Evolutionary conservation across 768 basidiomycete genomes (phyloP).

Genomic region (Lepiota brunneoincarnata): DNA sequence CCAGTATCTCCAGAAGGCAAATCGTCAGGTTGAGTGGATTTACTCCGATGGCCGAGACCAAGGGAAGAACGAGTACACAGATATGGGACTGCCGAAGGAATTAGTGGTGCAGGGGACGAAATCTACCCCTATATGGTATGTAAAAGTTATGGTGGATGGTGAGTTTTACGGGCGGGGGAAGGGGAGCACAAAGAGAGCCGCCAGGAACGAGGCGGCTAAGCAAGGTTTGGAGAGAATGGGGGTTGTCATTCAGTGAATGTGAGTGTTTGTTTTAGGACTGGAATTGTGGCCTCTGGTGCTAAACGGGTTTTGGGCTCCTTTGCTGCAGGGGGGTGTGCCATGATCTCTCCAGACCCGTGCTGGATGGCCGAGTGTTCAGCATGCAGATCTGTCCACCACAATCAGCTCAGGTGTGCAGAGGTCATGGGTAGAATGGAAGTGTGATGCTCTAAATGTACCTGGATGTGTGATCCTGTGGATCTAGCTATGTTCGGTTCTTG

Average conservation of each 20-base stretch:
- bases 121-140: slow-evolving; percentile 78
- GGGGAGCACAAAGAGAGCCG: slow-evolving; percentile 76
- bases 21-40: slow-evolving; percentile 65
- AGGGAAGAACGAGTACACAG: slow-evolving; percentile 18
- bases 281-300: background rate
- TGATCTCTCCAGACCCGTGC: slow-evolving; percentile 12
- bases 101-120: slow-evolving; percentile 40
- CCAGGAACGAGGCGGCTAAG: slow-evolving; percentile 81
- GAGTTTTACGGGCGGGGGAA: slow-evolving; percentile 57
- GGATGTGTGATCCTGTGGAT: background rate
- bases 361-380: slow-evolving; percentile 6
- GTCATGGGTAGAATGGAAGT: slow-evolving; percentile 3
- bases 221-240: slow-evolving; percentile 62
- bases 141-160: slow-evolving; percentile 60
- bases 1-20: slow-evolving; percentile 62
- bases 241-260: slow-evolving; percentile 48
- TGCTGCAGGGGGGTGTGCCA: background rate
- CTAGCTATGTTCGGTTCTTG: too few relatives aligned
- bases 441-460: background rate
- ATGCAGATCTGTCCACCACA: slow-evolving; percentile 2
- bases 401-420: slow-evolving; percentile 11
- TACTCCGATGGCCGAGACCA: slow-evolving; percentile 42
- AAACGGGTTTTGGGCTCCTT: slow-evolving; percentile 1
- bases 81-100: slow-evolving; percentile 18
- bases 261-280: background rate